phyloP scores from a whole-genome alignment of 371 early-diverging fungal species.

The Racocetra persica region DNA sequence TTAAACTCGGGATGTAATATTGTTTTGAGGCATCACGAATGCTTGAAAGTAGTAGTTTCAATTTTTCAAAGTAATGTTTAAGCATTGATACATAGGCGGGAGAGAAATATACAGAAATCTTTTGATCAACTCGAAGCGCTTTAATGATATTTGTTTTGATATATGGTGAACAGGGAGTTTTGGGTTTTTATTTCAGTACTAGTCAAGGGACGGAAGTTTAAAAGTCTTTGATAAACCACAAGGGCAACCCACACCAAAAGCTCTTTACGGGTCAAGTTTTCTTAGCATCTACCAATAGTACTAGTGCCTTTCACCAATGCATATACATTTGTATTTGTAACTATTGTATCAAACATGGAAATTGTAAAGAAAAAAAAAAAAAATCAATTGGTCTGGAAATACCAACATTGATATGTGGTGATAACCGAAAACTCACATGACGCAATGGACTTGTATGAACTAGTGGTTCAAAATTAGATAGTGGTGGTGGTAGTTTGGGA shows the following conservation, averaged over 20 bases:
- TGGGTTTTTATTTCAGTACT: background rate
- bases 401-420: background rate
- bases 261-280: too few relatives aligned
- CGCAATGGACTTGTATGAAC: background rate
- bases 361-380: constrained; percentile 32
- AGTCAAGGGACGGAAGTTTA: background rate
- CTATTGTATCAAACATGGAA: background rate
- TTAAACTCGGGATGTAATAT: constrained; percentile 34
- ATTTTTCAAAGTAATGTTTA: constrained; percentile 12
- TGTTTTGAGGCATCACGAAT: constrained; percentile 32
- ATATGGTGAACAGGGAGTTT: constrained; percentile 12
- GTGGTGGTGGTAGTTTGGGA: background rate
- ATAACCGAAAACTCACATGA: background rate
- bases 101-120: background rate
- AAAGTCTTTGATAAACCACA: too few relatives aligned
- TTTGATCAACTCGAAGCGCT: background rate
- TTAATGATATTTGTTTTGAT: background rate
- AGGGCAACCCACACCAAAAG: too few relatives aligned
- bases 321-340: constrained; percentile 31
- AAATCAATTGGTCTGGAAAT: background rate
- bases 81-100: too few relatives aligned
- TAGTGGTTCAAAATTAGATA: constrained; percentile 11
- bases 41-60: background rate
- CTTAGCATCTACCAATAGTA: too few relatives aligned
- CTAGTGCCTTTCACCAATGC: constrained; percentile 21